Conservation (phyloP, 495 filamentous ascomycete species). For the Penicillium odoratum region DNA sequence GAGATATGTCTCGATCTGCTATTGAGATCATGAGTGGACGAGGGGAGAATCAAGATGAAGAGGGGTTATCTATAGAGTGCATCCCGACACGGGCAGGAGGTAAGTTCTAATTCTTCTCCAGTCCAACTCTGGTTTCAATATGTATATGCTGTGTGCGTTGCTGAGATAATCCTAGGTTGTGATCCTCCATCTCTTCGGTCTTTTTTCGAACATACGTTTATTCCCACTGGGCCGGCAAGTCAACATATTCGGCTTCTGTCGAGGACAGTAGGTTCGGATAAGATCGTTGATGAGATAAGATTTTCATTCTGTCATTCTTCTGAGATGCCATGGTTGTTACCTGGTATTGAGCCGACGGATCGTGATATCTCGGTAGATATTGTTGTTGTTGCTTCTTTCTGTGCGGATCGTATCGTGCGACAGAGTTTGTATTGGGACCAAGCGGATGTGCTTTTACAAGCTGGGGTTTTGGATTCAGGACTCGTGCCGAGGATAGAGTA, state of each 20-base stretch:
- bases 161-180: slow-evolving; percentile 20
- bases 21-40: slow-evolving; percentile 13
- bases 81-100: slow-evolving; percentile 43
- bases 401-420: slow-evolving; percentile 69
- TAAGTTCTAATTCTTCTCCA: slow-evolving; percentile 26
- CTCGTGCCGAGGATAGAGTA: slow-evolving; percentile 34
- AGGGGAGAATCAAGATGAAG: slow-evolving; percentile 5
- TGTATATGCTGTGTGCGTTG: slow-evolving; percentile 3
- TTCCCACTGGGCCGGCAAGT: slow-evolving; percentile 65
- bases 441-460: slow-evolving; percentile 72
- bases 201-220: slow-evolving; percentile 73
- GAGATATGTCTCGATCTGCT: slow-evolving; percentile 7
- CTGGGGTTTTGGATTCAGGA: slow-evolving; percentile 67
- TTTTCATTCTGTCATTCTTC: slow-evolving; percentile 67
- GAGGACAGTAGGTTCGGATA: slow-evolving; percentile 62
- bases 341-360: slow-evolving; percentile 68
- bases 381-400: slow-evolving; percentile 69
- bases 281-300: slow-evolving; percentile 58
- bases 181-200: slow-evolving; percentile 39
- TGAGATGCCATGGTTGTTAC: slow-evolving; percentile 76
- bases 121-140: too few species aligned
- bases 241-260: slow-evolving; percentile 67
- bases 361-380: slow-evolving; percentile 65
- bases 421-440: slow-evolving; percentile 89
- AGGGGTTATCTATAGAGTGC: slow-evolving; percentile 25